Base-by-base conservation (phyloP, 1,284 basidiomycete genomes). In the Tetrapyrgos nigripes region DNA sequence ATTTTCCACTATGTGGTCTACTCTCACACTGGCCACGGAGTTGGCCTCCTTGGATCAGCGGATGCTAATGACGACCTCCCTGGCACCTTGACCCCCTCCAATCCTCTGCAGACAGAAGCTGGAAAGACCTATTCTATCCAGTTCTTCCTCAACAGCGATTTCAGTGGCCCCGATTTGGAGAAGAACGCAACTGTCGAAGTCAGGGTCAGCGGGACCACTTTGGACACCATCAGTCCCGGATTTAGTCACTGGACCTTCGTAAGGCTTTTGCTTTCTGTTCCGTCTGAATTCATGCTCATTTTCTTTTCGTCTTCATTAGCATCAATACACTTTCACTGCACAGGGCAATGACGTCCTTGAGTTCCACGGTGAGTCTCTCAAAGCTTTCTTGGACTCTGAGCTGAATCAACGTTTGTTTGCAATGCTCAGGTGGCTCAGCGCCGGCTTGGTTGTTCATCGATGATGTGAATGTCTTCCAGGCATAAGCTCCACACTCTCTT, bases 361-460 rank as follows among this genome's bases (percentile, higher is more conserved):
- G 1, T 75, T 77, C 67, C 65, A 63, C 50, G 74, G 73, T 27
- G 37, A n/a, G n/a, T n/a, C n/a, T n/a, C n/a, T n/a, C n/a, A n/a
- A n/a, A n/a, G n/a, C n/a, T n/a, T n/a, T n/a, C n/a, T n/a, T n/a
- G n/a, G n/a, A n/a, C n/a, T n/a, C n/a, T n/a, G n/a, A n/a, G n/a
- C n/a, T n/a, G n/a, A n/a, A n/a, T n/a, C n/a, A n/a, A n/a, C n/a
- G n/a, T n/a, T n/a, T n/a, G n/a, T n/a, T n/a, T n/a, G n/a, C n/a
- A n/a, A n/a, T n/a, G n/a, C n/a, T n/a, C n/a, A n/a, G n/a, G 59
- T 47, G 74, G 75, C 8, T 57, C 57, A 31, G 73, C 72, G 4
- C 74, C 76, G 29, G 74, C 74, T 4, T 76, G 72, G 65, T 62
- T 63, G 10, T 76, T 75, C 62, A 67, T 76, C 28, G 74, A 76